Base-by-base conservation (phyloP, 139 green algal genomes). In the Astrephomene gubernaculifera region DNA sequence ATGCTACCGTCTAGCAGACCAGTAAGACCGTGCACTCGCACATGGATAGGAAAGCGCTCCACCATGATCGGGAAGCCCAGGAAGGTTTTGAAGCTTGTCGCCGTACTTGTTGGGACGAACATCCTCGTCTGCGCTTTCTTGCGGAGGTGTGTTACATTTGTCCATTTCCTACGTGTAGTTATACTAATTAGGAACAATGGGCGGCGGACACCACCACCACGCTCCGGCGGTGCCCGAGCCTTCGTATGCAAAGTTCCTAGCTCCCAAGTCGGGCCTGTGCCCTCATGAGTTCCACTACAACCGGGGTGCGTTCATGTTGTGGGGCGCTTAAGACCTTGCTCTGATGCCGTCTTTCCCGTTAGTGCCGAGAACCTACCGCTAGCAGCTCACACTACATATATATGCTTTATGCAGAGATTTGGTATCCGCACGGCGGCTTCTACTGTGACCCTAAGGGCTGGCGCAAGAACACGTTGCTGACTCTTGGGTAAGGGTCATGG, bases 351-450 rank as follows among this genome's bases (percentile, higher is more conserved):
- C 57, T 67, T 31, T 29, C 57, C 49, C 49, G 49, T 57, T 17
- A 57, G 49, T 57, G 17, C 49, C 49, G 49, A n/a, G 49, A 57
- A 17, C 49, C 49, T 17, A 57, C 14, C 49, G 17, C 49, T 25
- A 57, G 49, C 49, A 57, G 12, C 17, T 57, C 12, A 57, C 49
- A 17, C 49, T 57, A 25, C 17, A 12, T 6, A 49, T 69, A 5
- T 64, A 27, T 57, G 17, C n/a, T 12, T n/a, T 65, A 0, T 64
- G 60, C 88, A 92, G 85, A 92, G 49, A 87, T 88, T 52, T 90
- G 88, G 88, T 92, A 92, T 79, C 88, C 85, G 4, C 85, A 89
- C 60, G 88, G 88, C 19, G 88, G 88, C 67, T 90, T 90, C 52
- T 92, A 88, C 75, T 82, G 81, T 29, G 88, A 92, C 81, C 88